Conservation (phyloP, 306 rosid genomes). For the Medicago lupulina region DNA sequence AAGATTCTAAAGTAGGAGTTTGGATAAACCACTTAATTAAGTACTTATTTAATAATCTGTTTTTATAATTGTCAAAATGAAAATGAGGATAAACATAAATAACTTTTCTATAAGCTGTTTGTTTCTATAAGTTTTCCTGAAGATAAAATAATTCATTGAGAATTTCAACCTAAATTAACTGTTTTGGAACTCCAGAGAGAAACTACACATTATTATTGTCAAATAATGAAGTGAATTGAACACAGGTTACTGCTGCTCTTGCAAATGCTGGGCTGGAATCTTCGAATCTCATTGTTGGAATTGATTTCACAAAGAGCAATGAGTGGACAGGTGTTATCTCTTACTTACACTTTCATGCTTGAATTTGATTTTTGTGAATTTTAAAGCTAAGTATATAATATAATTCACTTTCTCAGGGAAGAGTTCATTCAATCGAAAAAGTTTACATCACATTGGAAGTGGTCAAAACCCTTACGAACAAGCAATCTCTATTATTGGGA, state of each 20-base stretch:
- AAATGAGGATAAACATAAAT: neutral
- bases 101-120: neutral
- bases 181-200: slow-evolving; percentile 22
- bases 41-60: neutral
- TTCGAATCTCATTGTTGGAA: slow-evolving; percentile 86
- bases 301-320: slow-evolving; percentile 94
- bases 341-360: slow-evolving; percentile 38
- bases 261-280: slow-evolving; percentile 85
- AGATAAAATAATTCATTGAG: neutral
- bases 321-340: slow-evolving; percentile 81
- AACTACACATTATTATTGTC: slow-evolving; percentile 24
- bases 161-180: slow-evolving; percentile 9
- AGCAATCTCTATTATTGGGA: slow-evolving; percentile 84
- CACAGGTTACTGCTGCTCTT: slow-evolving; percentile 80
- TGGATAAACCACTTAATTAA: neutral
- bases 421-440: slow-evolving; percentile 75
- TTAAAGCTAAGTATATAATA: slow-evolving; percentile 37
- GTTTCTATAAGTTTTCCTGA: neutral
- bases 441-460: slow-evolving; percentile 74
- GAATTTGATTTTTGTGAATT: slow-evolving; percentile 14
- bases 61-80: neutral
- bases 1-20: neutral
- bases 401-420: slow-evolving; percentile 58
- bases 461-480: slow-evolving; percentile 73
- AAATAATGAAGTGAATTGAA: slow-evolving; percentile 43